These are phyloP conservation scores for Fremontodendron californicum DNA, from an alignment of 345 rosid species.

Conservation along the genomic window DNA sequence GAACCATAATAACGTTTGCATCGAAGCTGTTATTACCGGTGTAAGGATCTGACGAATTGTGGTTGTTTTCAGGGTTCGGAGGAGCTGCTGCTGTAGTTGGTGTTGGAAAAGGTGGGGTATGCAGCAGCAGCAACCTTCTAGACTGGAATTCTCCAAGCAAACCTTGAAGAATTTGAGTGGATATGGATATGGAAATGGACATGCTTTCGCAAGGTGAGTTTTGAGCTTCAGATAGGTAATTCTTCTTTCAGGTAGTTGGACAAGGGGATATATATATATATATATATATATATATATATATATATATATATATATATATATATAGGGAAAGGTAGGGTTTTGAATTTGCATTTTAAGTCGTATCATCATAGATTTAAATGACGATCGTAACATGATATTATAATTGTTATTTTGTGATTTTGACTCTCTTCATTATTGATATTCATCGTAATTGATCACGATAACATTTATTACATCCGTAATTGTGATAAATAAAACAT, in stretches of 20 bases:
- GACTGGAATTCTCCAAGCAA: constrained; percentile 36
- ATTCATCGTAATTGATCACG: no score
- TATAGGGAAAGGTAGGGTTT: constrained; percentile 19
- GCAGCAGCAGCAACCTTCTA: constrained; percentile 39
- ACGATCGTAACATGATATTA: no score
- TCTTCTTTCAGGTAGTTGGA: constrained; percentile 20
- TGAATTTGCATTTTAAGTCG: constrained; percentile 10
- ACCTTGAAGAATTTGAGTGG: constrained; percentile 27
- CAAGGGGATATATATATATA: constrained; percentile 28
- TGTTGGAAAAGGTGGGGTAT: constrained; percentile 22
- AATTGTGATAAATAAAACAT: no score
- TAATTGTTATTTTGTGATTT: no score
- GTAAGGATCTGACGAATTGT: constrained; percentile 33
- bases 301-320: constrained; percentile 22
- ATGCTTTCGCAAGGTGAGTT: constrained; percentile 10
- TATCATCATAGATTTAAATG: no score
- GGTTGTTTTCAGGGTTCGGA: constrained; percentile 26
- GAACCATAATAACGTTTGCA: constrained; percentile 68
- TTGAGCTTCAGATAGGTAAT: neutral
- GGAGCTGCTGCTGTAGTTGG: constrained; percentile 36
- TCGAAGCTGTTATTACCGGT: constrained; percentile 43
- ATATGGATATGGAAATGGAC: constrained; percentile 30
- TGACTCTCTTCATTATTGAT: no score
- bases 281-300: constrained; percentile 8
- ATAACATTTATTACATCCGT: no score